phyloP scores from a whole-genome alignment of 2,329 filamentous ascomycete species.

The Curvularia verruculosa region DNA sequence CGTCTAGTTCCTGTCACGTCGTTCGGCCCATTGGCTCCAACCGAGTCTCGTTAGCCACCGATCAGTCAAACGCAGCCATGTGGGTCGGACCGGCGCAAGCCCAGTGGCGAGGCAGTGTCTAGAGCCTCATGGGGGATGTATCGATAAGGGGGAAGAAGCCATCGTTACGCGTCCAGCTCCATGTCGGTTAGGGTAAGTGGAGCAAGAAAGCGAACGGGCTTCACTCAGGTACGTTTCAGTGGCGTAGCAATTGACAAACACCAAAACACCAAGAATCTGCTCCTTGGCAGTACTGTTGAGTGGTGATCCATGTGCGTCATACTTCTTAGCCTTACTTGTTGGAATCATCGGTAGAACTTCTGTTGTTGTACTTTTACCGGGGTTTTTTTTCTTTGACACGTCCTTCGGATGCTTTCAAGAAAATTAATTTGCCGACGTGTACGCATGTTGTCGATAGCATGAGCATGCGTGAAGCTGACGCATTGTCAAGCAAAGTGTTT shows the following conservation, averaged over 20 bases:
- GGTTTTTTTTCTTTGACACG: neutral
- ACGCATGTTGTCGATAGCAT: constrained; percentile 3
- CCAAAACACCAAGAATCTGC: constrained; percentile 7
- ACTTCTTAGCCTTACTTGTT: neutral
- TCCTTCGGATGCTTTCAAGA: neutral
- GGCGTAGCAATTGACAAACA: constrained; percentile 12
- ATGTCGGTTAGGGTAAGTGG: constrained; percentile 41
- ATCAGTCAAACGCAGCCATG: constrained; percentile 21
- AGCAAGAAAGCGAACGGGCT: constrained; percentile 26
- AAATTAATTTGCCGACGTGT: constrained; percentile 13
- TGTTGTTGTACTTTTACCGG: neutral
- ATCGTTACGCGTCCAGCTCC: constrained; percentile 44
- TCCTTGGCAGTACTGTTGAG: neutral
- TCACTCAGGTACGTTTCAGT: constrained; percentile 31
- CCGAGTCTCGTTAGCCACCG: constrained; percentile 15
- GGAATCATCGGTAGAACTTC: neutral
- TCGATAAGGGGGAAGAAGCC: constrained; percentile 23
- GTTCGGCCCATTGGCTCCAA: constrained; percentile 17
- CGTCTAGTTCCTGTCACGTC: constrained; percentile 15
- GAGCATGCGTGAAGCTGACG: constrained; percentile 26
- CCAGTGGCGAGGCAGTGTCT: constrained; percentile 30
- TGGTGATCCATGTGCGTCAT: neutral
- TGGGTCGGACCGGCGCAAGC: constrained; percentile 7
- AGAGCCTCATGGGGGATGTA: constrained; percentile 21
- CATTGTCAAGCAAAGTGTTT: constrained; percentile 29